Base-by-base conservation (phyloP, 2,329 filamentous ascomycete genomes). In the Fusarium setosum region DNA sequence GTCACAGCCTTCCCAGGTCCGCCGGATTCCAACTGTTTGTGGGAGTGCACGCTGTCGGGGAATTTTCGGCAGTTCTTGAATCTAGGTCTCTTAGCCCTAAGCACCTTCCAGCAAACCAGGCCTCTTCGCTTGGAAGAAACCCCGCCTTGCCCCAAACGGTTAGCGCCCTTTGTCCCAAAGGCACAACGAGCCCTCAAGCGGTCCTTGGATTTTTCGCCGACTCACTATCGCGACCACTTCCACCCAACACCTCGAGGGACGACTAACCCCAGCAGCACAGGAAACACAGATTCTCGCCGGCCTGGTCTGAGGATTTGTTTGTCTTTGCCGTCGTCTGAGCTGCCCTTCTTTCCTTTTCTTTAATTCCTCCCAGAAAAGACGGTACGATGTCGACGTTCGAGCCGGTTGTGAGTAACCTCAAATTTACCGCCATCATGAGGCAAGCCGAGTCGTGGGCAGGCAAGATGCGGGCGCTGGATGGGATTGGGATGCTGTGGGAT, bases 301-400 rank as follows among this genome's bases (percentile, higher is more conserved):
- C 65, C 63, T 67, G 74, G 76, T 77, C 71, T 59, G 77, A 78
- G 77, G 68, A 73, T 77, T 76, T 76, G 73, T 71, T 67, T 77
- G 68, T 73, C 61, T 69, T 72, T 69, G 69, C 71, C 69, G 69
- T 74, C 72, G 67, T 73, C 69, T 73, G 72, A 76, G 70, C 73
- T 75, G 72, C 73, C 69, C 70, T 73, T 73, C 75, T 75, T 72
- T 66, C 66, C 72, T 72, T 72, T 65, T 64, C 70, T 65, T 72
- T 62, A 71, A 50, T 18, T 55, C 67, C 65, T 64, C 65, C 64
- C 72, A 72, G 69, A 75, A 74, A 72, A 78, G 77, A 80, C 75
- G 72, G 70, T 73, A 75, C 84, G 79, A 90, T 90, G 88, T 90
- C 88, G 80, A 86, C 85, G 77, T 90, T 90, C 83, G 88, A 90